Evolutionary conservation across 1,139 yeast genomes (phyloP).

Genomic region (Debaryomyces subglobosus): DNA sequence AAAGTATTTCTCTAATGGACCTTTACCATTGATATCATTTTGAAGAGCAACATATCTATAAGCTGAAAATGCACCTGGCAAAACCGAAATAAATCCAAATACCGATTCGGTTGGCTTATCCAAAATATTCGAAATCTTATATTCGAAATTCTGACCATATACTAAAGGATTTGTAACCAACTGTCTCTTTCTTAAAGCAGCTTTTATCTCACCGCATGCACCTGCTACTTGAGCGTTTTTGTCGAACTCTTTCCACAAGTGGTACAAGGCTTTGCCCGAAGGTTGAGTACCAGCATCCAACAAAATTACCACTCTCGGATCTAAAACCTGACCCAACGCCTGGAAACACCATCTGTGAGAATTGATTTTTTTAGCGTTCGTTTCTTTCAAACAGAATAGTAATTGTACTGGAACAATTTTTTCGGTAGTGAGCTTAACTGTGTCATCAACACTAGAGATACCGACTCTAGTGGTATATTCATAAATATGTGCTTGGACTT

Average conservation of each 20-base stretch:
- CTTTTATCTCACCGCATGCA: slow-evolving; percentile 55
- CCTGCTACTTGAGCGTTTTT: slow-evolving; percentile 53
- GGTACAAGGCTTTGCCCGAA: slow-evolving; percentile 47
- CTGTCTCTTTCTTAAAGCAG: slow-evolving; percentile 44
- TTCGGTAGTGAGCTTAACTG: slow-evolving; percentile 51
- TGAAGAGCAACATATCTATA: slow-evolving; percentile 86
- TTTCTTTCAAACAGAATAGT: slow-evolving; percentile 50
- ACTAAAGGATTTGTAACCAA: slow-evolving; percentile 49
- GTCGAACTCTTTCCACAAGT: slow-evolving; percentile 53
- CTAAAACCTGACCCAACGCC: slow-evolving; percentile 48
- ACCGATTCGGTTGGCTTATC: slow-evolving; percentile 94
- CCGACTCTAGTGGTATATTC: slow-evolving; percentile 54
- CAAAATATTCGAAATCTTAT: slow-evolving; percentile 93
- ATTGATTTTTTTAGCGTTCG: slow-evolving; percentile 51
- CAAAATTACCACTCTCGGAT: slow-evolving; percentile 46
- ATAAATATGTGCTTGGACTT: slow-evolving; percentile 51
- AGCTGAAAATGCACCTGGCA: slow-evolving; percentile 96
- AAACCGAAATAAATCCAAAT: slow-evolving; percentile 90
- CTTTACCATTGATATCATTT: slow-evolving; percentile 87
- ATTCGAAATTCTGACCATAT: slow-evolving; percentile 56
- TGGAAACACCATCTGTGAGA: slow-evolving; percentile 57
- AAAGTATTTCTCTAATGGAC: slow-evolving; percentile 52
- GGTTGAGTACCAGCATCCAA: slow-evolving; percentile 56
- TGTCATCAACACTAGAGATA: slow-evolving; percentile 48
- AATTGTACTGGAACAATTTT: slow-evolving; percentile 53